Base-by-base conservation (phyloP, 129 eudicot species). In the Chrysanthemum seticuspe region DNA sequence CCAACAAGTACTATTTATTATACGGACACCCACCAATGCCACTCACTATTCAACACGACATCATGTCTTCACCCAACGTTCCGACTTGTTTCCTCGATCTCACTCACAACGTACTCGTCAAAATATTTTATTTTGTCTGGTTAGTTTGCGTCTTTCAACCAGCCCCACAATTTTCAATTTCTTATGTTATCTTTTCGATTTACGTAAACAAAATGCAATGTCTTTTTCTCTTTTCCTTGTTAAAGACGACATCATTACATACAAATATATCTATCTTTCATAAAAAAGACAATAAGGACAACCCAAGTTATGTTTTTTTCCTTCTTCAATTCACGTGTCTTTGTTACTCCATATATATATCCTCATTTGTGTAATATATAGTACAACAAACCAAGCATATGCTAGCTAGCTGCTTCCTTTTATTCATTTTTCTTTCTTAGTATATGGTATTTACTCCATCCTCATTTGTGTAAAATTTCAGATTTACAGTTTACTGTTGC, bases 31-130 rank as follows among this genome's bases (percentile, higher is more conserved):
- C 11, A 36, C 50, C 27, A 34, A 34, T 5, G 15, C 68, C 51
- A 64, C 68, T 64, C 50, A 64, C 50, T 64, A 64, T 49, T 64
- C 68, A 64, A 27, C 50, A 64, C 36, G 25, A 64, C 68, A 64
- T 64, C 68, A 64, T 64, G 5, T 29, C 34, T 13, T 64, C 68
- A 40, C 68, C 51, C 27, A 34, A 64, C 68, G 36, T 64, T 64
- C 13, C 9, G 52, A 56, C 62, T 16, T 14, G n/a, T 10, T 56
- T 56, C 19, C 9, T 23, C 25, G 25, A 23, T 23, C 10, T 56
- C 9, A 15, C 0, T 34, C 25, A 23, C 25, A 23, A 23, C 21
- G 21, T 19, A 19, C 25, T 23, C 25, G 25, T 23, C 25, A 23
- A 23, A 29, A 0, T 55, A 14, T 15, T 64, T 14, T 64, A 8